phyloP scores from a whole-genome alignment of 192 early-diverging fungal species.

The Oehlia diaphana region DNA sequence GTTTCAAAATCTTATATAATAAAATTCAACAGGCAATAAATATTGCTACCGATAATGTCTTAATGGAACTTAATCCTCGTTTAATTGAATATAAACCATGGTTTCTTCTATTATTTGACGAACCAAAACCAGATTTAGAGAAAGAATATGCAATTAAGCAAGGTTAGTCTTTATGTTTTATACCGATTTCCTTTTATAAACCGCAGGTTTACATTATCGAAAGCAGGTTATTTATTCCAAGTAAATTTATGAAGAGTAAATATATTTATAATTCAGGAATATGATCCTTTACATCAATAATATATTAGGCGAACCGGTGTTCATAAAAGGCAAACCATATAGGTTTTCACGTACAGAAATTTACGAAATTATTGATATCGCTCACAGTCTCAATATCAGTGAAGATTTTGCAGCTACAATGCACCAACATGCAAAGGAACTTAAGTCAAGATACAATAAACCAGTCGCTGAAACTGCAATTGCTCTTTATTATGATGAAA shows the following conservation, averaged over 20 bases:
- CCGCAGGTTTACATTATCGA: too few species aligned
- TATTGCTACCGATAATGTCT: background rate
- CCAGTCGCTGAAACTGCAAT: constrained; percentile 67
- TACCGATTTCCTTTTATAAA: too few species aligned
- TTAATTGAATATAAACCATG: constrained; percentile 1
- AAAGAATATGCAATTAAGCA: background rate
- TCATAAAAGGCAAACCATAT: background rate
- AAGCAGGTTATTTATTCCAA: too few species aligned
- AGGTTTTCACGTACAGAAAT: background rate
- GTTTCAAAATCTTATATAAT: background rate
- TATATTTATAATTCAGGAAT: background rate
- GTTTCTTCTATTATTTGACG: background rate
- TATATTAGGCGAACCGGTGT: background rate
- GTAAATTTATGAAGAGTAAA: too few species aligned
- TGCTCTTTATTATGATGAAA: constrained; percentile 65
- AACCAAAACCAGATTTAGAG: background rate
- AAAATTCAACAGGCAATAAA: background rate
- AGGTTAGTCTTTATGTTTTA: background rate
- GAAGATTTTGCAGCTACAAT: background rate
- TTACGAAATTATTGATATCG: background rate
- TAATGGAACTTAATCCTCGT: background rate
- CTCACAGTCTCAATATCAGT: background rate
- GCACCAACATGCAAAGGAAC: background rate
- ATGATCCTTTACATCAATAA: background rate
- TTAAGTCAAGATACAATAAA: constrained; percentile 52